These are phyloP conservation scores for Plectranthus barbatus DNA, from an alignment of 257 asterid species.

Conservation along the genomic window DNA sequence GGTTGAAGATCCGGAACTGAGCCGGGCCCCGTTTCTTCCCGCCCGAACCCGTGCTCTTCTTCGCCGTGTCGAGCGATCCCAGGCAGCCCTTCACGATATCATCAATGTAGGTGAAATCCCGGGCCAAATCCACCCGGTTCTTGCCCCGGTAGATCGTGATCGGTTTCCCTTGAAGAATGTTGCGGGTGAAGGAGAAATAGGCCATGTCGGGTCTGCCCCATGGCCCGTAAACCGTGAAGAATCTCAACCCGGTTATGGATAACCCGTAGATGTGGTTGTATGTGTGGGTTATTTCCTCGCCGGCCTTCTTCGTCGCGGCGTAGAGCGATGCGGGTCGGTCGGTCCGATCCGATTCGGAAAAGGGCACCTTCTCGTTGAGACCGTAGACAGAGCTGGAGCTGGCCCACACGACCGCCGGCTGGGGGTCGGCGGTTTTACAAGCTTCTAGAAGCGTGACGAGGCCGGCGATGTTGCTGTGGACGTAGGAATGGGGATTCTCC, in stretches of 20 bases:
- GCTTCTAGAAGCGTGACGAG: slow-evolving; percentile 63
- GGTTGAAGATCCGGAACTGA: slow-evolving; percentile 56
- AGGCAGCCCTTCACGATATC: slow-evolving; percentile 75
- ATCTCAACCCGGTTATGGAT: no score
- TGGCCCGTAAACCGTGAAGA: no score
- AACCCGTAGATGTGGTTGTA: no score
- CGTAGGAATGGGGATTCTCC: slow-evolving; percentile 63
- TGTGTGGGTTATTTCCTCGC: no score
- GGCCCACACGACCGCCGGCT: slow-evolving; percentile 73
- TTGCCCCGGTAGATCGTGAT: slow-evolving; percentile 67
- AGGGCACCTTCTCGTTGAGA: slow-evolving; percentile 50
- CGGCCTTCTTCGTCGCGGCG: no score
- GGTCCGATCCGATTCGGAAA: slow-evolving; percentile 69
- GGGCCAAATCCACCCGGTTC: slow-evolving; percentile 62
- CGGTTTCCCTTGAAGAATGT: slow-evolving; percentile 53
- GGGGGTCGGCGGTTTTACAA: slow-evolving; percentile 46
- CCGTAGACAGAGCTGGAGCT: slow-evolving; percentile 89
- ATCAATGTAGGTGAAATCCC: slow-evolving; percentile 76
- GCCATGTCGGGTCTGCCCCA: slow-evolving; percentile 95
- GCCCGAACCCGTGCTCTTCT: slow-evolving; percentile 78
- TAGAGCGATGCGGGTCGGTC: slow-evolving; percentile 74
- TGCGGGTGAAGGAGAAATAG: slow-evolving; percentile 56
- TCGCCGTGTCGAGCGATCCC: slow-evolving; percentile 58
- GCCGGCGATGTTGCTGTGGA: slow-evolving; percentile 73
- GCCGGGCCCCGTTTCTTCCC: slow-evolving; percentile 78